Evolutionary conservation across 2,329 filamentous ascomycete genomes (phyloP).

Genomic region (Colletotrichum phormii): DNA sequence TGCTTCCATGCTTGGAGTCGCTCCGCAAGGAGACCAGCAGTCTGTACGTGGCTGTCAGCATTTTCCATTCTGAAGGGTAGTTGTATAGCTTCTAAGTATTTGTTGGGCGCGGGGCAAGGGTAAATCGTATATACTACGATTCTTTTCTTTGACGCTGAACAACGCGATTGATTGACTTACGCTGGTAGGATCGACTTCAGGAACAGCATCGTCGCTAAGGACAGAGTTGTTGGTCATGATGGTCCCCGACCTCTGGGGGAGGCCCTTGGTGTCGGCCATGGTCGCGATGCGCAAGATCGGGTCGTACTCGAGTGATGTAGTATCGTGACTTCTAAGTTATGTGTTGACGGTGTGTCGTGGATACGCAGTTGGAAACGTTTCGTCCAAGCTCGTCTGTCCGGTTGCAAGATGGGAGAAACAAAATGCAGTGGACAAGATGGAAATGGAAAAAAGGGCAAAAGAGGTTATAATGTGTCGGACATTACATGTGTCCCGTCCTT

Average conservation of each 20-base stretch:
- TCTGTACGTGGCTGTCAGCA: constrained; percentile 56
- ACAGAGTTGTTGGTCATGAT: constrained; percentile 39
- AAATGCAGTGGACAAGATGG: background rate
- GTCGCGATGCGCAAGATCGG: constrained; percentile 42
- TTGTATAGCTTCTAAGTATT: background rate
- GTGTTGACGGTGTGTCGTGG: background rate
- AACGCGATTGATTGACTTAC: constrained; percentile 53
- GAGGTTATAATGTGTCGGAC: constrained; percentile 24
- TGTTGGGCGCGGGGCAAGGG: background rate
- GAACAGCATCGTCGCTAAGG: constrained; percentile 65
- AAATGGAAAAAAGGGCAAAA: background rate
- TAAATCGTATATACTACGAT: background rate
- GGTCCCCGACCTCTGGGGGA: constrained; percentile 62
- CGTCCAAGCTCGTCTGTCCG: background rate
- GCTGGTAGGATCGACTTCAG: constrained; percentile 68
- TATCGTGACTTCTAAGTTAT: background rate
- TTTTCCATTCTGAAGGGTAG: background rate
- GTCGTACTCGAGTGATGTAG: background rate
- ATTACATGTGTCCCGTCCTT: constrained; percentile 3
- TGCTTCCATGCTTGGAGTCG: constrained; percentile 97
- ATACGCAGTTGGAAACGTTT: background rate
- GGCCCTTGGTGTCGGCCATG: constrained; percentile 46
- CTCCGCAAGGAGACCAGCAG: constrained; percentile 84
- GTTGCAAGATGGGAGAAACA: background rate
- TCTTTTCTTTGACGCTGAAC: background rate